Base-by-base conservation (phyloP, 1,284 basidiomycete genomes). In the Puccinia hordei region DNA sequence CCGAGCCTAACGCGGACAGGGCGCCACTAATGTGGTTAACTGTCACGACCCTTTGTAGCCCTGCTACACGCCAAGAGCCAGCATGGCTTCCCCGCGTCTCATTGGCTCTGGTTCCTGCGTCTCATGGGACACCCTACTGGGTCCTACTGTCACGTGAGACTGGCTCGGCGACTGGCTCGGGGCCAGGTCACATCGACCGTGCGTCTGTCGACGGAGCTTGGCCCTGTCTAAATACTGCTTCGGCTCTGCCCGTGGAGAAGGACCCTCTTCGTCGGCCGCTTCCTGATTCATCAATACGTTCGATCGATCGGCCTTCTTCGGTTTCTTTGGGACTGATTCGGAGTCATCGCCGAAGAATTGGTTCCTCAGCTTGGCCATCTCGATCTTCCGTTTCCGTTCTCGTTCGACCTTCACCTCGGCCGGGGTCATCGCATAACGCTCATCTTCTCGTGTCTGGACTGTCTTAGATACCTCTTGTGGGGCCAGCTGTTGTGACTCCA, bases 301-400 rank as follows among this genome's bases (percentile, higher is more conserved):
- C 35, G 53, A 6, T 5, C 35, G 2, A 10, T 51, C 35, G 35
- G 27, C 55, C 30, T 66, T 76, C 24, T 61, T 61, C 30, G 2
- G 2, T 35, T 71, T 71, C 46, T 71, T 71, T 9, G 59, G 41
- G 17, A 6, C 33, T 12, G 35, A 15, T 27, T 76, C 41, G 27
- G 55, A 19, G 1, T 38, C 46, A 22, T 41, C 65, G 12, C 76
- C 76, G 68, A 78, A 69, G 17, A 78, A 69, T 51, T 78, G 46
- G 53, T 57, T 78, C 35, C 35, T 41, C n/a, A 78, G 41, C 38
- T 57, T 78, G 27, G 44, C 44, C 76, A 69, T 78, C 65, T 78
- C 65, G 3, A 51, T 57, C 76, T 78, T 78, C n/a, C 63, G 63
- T 41, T 78, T 68, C 15, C 65, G 44, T 71, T 78, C 76, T 71